Evolutionary conservation across 2,329 filamentous ascomycete genomes (phyloP), one percentile per base, ranked within the genome.

Genomic region (Penicillium sp.): DNA sequence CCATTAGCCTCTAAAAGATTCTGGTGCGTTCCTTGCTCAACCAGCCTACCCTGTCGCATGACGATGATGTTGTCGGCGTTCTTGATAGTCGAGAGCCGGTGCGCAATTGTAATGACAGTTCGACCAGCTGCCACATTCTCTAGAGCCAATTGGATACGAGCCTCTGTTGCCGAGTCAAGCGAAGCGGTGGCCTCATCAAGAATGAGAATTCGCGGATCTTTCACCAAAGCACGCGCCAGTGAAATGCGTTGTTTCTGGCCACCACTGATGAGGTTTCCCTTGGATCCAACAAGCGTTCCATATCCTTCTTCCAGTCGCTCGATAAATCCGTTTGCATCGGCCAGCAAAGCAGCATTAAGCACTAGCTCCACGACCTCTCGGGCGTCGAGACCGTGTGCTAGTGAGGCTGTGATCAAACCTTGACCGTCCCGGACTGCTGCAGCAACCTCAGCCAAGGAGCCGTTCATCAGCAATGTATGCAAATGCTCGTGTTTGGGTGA

Each of bases 171-270:
- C 6, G 90, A 92, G 66, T 96, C 92, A 0, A 96, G 79, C 5
- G 90, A 89, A 30, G 87, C 90, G 0, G 92, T 96, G 1, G 92
- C 92, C 71, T 96, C 92, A 57, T 96, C 92, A 3, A 96, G 83
- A 1, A 96, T 81, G 1, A 96, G 80, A 64, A 96, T 79, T 74
- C 88, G 89, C 0, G 90, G 90, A 60, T 95, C 85, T 4, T 85
- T 89, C 16, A 95, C 85, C 44, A 95, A 81, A 25, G 89, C 89
- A 56, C 89, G 79, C 3, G 90, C 89, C 67, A 95, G 94, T 5
- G 90, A 88, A 60, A 95, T 90, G 56, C 92, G 87, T 71, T 96
- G 92, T 69, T 94, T 92, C 73, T 96, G 91, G n/a, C 91, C 91
- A 67, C 92, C 91, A 45, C 27, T 28, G 27, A 28, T 28, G 27